Evolutionary conservation across 1,284 basidiomycete species (phyloP), one percentile per base, ranked within the genome.

Genomic region (Dichomitus squalens): DNA sequence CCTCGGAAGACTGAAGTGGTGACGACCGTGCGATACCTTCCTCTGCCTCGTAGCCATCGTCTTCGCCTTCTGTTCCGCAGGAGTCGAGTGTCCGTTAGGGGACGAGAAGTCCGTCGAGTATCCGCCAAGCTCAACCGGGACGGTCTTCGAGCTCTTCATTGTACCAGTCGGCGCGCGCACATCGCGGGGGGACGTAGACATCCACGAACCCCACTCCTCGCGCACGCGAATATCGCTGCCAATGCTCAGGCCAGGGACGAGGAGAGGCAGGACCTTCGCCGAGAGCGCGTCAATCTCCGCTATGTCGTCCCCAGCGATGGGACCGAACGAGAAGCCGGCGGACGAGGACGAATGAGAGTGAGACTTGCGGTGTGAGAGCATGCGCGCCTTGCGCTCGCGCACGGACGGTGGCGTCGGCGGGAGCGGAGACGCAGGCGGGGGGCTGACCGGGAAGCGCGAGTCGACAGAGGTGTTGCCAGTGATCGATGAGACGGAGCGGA

Each of bases 261-360:
- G 80, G 23, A 86, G 71, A n/a, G 87, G 87, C 3, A 89, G 74
- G 16, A 88, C 75, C 25, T 81, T 82, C 9, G 86, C 86, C 8
- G 85, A 86, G 49, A 90, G 76, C 14, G 81, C 84, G 60, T 89
- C 87, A 56, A 88, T 87, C 72, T 87, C 85, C 56, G 83, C 83
- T 63, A 83, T 75, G 65, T 84, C 77, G 58, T 83, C 79, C 33
- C 66, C 69, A 7, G 65, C 71, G 8, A 84, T 75, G 16, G 79
- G 73, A 31, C 79, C 77, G 57, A 88, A 84, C 2, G 83, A 83
- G 66, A 83, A 85, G 23, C 67, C 68, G 35, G 80, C 83, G 18
- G 82, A 84, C 21, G 84, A 86, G 64, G 82, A 83, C 34, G 65
- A 65, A 20, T 68, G 65, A 33, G 66, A 68, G 43, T 62, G 60